A percentile compares a stretch with the other conserved stretches of the same genome.
Conservation (phyloP, 2,329 filamentous ascomycete genomes). For the Aspergillus sp. region DNA sequence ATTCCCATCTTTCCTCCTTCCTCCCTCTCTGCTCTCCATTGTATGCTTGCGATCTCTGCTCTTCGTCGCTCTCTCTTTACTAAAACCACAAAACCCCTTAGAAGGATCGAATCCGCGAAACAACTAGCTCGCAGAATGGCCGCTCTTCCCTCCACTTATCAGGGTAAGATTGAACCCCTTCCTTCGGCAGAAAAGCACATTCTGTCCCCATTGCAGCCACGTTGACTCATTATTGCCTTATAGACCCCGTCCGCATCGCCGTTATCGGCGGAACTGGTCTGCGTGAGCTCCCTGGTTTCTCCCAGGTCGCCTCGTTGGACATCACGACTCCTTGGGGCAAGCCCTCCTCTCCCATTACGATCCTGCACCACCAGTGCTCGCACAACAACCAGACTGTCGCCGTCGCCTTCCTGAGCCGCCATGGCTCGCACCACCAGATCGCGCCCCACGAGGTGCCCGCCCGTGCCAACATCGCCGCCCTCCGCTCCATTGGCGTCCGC, state of each 20-base stretch:
- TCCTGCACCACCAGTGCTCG: constrained; percentile 80
- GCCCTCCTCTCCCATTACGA: constrained; percentile 74
- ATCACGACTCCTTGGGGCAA: constrained; percentile 84
- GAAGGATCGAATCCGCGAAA: constrained; percentile 33
- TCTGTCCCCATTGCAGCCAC: not conserved
- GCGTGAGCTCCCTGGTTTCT: constrained; percentile 81
- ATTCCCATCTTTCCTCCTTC: not conserved
- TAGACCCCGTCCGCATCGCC: constrained; percentile 71
- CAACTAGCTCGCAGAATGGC: constrained; percentile 47
- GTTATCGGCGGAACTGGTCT: constrained; percentile 94
- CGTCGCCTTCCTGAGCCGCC: constrained; percentile 89
- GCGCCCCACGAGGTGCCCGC: constrained; percentile 94
- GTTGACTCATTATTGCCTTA: constrained; percentile 1
- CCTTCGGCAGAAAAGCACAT: not conserved
- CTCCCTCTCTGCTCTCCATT: constrained; percentile 9
- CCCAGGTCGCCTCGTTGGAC: constrained; percentile 75
- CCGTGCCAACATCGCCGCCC: constrained; percentile 96
- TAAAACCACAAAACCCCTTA: constrained; percentile 24
- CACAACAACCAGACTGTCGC: constrained; percentile 61
- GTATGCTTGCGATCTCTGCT: constrained; percentile 4
- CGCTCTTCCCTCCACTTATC: constrained; percentile 58
- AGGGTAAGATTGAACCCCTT: constrained; percentile 44
- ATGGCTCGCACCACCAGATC: constrained; percentile 83
- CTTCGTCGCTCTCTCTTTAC: constrained; percentile 9
- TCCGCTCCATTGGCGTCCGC: constrained; percentile 84